Evolutionary conservation across 129 eudicot species (phyloP).

Genomic region (Lactuca sativa): DNA sequence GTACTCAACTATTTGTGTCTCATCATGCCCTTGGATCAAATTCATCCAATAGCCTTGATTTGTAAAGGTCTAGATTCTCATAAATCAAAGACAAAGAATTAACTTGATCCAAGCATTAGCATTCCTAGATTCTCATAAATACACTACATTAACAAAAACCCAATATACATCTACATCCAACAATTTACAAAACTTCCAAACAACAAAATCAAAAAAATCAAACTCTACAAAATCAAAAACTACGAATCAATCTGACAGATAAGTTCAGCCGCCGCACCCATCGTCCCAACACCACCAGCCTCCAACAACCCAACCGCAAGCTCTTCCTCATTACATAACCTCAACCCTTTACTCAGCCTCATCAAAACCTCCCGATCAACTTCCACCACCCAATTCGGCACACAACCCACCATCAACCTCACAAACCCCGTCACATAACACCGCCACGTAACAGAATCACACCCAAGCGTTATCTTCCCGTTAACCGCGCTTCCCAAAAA

Average conservation of each 20-base stretch:
- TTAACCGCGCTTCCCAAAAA: slow-evolving; percentile 77
- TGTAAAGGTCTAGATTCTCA: no score
- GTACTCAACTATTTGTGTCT: no score
- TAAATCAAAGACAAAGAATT: no score
- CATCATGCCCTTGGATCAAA: no score
- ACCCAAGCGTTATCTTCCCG: slow-evolving; percentile 92
- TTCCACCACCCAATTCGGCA: slow-evolving; percentile 74
- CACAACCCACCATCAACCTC: slow-evolving; percentile 71
- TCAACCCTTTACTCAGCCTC: slow-evolving; percentile 71
- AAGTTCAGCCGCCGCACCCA: slow-evolving; percentile 91
- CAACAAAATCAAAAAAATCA: background rate
- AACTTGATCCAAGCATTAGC: no score
- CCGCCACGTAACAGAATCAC: slow-evolving; percentile 84
- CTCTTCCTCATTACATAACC: slow-evolving; percentile 84
- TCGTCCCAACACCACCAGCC: slow-evolving; percentile 70
- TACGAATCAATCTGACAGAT: slow-evolving; percentile 41
- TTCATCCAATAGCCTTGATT: no score
- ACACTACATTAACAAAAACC: background rate
- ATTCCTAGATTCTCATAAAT: no score
- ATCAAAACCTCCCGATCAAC: slow-evolving; percentile 64
- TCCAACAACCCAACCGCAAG: slow-evolving; percentile 72
- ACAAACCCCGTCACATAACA: slow-evolving; percentile 74
- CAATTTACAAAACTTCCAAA: slow-evolving; percentile 38
- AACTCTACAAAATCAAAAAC: slow-evolving; percentile 1
- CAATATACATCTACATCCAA: slow-evolving; percentile 34